Percentiles rank a stretch among this genome's conserved stretches.
phyloP scores from a whole-genome alignment of 1,284 basidiomycete species.

The Tilletia walkeri region DNA sequence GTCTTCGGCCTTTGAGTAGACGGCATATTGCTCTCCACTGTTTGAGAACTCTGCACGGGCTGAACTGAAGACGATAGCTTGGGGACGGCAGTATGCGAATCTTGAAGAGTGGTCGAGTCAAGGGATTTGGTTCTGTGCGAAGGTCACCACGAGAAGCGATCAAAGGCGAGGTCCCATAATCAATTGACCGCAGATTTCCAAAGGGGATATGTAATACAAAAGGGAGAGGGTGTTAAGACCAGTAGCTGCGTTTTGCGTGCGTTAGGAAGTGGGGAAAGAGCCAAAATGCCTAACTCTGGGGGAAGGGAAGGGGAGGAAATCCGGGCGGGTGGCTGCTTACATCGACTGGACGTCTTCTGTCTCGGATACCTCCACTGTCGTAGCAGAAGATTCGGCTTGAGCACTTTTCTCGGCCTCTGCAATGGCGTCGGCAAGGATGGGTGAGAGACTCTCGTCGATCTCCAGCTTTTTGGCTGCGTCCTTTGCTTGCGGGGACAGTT shows the following conservation, averaged over 20 bases:
- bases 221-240: too few relatives aligned
- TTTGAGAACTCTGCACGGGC: neutral
- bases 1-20: constrained; percentile 11
- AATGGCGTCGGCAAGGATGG: constrained; percentile 31
- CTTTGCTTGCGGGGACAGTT: constrained; percentile 41
- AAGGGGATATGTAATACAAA: too few relatives aligned
- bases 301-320: too few relatives aligned
- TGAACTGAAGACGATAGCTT: neutral
- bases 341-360: neutral
- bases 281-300: too few relatives aligned
- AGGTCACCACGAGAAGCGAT: too few relatives aligned
- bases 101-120: too few relatives aligned
- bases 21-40: neutral
- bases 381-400: constrained; percentile 12
- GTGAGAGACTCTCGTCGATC: constrained; percentile 41
- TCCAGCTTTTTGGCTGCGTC: constrained; percentile 47
- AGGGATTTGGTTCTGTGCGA: too few relatives aligned
- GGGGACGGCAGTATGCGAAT: neutral
- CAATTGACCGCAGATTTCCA: too few relatives aligned
- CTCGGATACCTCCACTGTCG: neutral
- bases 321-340: neutral
- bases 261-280: too few relatives aligned
- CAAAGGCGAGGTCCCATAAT: too few relatives aligned
- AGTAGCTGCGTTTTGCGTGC: too few relatives aligned
- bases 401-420: constrained; percentile 34